These are phyloP conservation scores for Effrenium voratum DNA, from an alignment of 73 alveolate species.

Conservation along the genomic window DNA sequence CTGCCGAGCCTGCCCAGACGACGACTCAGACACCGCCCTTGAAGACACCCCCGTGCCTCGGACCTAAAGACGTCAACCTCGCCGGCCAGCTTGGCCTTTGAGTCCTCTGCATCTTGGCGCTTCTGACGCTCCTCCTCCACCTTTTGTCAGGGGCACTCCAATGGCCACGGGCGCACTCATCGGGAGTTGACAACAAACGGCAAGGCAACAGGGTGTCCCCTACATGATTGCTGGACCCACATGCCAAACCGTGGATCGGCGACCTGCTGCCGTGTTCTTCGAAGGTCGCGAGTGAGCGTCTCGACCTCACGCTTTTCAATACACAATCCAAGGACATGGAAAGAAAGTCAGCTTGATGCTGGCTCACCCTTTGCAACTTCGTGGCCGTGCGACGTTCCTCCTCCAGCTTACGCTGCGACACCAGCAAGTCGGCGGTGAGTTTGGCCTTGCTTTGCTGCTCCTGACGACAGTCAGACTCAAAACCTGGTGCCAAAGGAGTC, in stretches of 20 bases:
- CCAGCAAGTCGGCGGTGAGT: conserved; percentile 68
- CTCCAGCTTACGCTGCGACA: conserved; percentile 84
- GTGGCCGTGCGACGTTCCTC: conserved; percentile 58
- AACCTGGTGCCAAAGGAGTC: not conserved
- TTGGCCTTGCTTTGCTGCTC: conserved; percentile 93
- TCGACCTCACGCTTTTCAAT: conserved; percentile 1
- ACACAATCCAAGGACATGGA: not conserved
- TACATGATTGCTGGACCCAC: no score
- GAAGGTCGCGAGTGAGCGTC: conserved; percentile 48
- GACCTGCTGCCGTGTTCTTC: conserved; percentile 72
- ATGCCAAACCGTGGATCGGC: not conserved
- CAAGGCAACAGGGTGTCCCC: no score
- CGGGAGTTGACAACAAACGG: no score
- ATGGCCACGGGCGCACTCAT: no score
- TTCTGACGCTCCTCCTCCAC: conserved; percentile 69
- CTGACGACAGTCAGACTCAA: no score
- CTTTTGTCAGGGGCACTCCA: no score
- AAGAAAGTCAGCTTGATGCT: not conserved
- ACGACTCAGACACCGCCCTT: no score
- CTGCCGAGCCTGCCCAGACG: conserved; percentile 39
- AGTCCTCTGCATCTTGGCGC: conserved; percentile 68
- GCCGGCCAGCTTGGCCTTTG: conserved; percentile 38
- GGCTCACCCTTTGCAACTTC: not conserved
- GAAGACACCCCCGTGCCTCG: conserved; percentile 40
- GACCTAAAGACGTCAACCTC: conserved; percentile 35